Conservation (phyloP, 257 asterid species). For the Echites panduratus region DNA sequence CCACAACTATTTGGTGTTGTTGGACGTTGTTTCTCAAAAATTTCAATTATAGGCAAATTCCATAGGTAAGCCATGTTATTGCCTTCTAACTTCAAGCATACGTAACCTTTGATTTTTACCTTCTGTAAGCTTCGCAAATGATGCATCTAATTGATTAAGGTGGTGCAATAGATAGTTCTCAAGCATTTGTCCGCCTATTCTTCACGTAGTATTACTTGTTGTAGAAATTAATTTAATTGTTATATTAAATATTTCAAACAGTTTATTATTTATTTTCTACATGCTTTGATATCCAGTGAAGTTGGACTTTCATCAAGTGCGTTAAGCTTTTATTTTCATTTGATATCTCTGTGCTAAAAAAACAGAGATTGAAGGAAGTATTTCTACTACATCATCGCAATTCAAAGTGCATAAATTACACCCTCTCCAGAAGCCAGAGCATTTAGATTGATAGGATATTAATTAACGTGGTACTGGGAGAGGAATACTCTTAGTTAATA, state of each 20-base stretch:
- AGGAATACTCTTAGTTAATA: background rate
- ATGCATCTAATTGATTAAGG: background rate
- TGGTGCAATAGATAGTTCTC: background rate
- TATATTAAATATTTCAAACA: background rate
- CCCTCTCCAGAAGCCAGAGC: background rate
- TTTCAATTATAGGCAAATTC: background rate
- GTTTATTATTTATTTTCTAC: background rate
- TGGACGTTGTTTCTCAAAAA: background rate
- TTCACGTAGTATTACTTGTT: background rate
- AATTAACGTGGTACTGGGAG: background rate
- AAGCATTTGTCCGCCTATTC: background rate
- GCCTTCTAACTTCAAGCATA: background rate
- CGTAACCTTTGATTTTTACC: background rate
- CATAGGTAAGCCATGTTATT: background rate
- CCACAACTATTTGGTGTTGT: background rate
- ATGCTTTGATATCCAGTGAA: background rate
- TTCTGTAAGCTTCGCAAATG: background rate
- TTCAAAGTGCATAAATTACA: too few relatives aligned
- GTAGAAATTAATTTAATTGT: background rate
- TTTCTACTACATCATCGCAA: background rate
- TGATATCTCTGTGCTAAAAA: background rate
- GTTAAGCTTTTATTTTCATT: background rate
- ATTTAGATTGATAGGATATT: background rate
- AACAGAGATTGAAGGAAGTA: background rate
- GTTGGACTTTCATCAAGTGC: background rate